Percentiles rank a stretch among this genome's conserved stretches.
phyloP scores from a whole-genome alignment of 345 rosid genomes.

The rapeseed (Brassica napus) region Da-Ae NC_063446.1:16048001-16048500 shows the following conservation, averaged over 20 bases:
- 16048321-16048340: slow-evolving; percentile 62
- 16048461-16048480: slow-evolving; percentile 62
- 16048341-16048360: slow-evolving; percentile 68
- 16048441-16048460: background rate
- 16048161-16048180: slow-evolving; percentile 66
- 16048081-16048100: slow-evolving; percentile 42
- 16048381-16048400: slow-evolving; percentile 68
- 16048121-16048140: slow-evolving; percentile 74
- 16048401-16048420: slow-evolving; percentile 14
- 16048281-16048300: slow-evolving; percentile 51
- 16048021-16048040: slow-evolving; percentile 72
- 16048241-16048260: slow-evolving; percentile 83
- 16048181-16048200: slow-evolving; percentile 86
- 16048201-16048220: slow-evolving; percentile 57
- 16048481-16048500: slow-evolving; percentile 55
- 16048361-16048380: slow-evolving; percentile 72
- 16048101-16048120: slow-evolving; percentile 77
- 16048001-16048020: slow-evolving; percentile 86
- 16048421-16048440: slow-evolving; percentile 7
- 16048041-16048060: slow-evolving; percentile 61
- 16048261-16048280: slow-evolving; percentile 44
- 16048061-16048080: slow-evolving; percentile 55
- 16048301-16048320: slow-evolving; percentile 65
- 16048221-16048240: slow-evolving; percentile 68
- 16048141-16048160: slow-evolving; percentile 61